Evolutionary conservation across 176 grass and related monocot species (phyloP), one percentile per base, ranked within the genome.

Genomic region (Areca catechu): DNA sequence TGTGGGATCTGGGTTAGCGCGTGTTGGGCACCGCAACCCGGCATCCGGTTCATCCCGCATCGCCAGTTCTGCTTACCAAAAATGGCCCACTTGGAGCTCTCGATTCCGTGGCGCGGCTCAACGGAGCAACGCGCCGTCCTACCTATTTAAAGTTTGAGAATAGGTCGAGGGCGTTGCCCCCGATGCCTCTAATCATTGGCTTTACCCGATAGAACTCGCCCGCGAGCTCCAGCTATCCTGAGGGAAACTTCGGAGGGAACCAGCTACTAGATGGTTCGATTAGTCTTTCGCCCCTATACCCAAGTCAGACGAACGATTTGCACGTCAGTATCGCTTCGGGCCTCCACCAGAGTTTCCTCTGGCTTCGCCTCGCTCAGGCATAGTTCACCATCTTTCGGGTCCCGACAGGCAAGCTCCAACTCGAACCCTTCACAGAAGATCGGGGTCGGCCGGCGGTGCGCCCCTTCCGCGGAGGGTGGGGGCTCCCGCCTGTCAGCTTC

Each of bases 61-160:
- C 60, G 72, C 72, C 72, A 67, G 61, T 75, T 75, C 72, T 75
- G 52, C 72, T 75, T 75, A 75, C 72, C 72, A 75, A 75, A 75
- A 75, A 75, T 75, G 72, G 61, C 61, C 72, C 72, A 75, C 72
- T 75, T 66, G 72, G 72, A 75, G 71, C 71, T 54, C 71, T 55
- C 71, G 71, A 74, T 74, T 74, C 49, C 56, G 57, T 22, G 69
- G 57, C 43, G 15, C 47, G 69, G 69, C 69, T 62, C 57, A 72
- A 20, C 57, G 47, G 19, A 72, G 69, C 56, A n/a, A n/a, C 34
- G 30, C 19, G 10, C 43, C 61, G 43, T 86, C 78, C 70, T 79
- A 82, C 76, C 80, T 84, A 89, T 89, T 89, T 89, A 83, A 89
- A 84, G 86, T 89, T 89, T 89, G 86, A 84, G 80, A 89, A 84